Conservation (phyloP, 106 monocot species). For the Cymbidium sinense region DNA sequence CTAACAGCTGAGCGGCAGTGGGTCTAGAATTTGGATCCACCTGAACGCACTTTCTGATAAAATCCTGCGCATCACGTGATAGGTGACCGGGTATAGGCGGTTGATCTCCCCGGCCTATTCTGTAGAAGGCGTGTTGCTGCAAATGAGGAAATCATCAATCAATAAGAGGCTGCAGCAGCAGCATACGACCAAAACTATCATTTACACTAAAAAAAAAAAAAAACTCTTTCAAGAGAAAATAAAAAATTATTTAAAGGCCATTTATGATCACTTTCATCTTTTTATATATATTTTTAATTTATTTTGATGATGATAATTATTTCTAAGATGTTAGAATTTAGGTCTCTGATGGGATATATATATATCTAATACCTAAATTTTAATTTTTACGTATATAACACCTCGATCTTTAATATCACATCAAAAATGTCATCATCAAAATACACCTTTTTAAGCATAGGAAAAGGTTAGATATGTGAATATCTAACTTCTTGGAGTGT, state of each 20-base stretch:
- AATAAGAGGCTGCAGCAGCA: neutral
- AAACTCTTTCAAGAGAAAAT: no score
- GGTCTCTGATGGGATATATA: no score
- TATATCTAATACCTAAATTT: neutral
- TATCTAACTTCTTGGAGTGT: no score
- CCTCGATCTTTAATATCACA: no score
- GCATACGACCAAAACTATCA: neutral
- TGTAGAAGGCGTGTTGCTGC: slow-evolving; percentile 55
- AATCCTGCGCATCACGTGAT: slow-evolving; percentile 69
- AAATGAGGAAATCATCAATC: neutral
- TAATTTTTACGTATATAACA: no score
- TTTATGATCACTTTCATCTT: no score
- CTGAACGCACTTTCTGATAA: slow-evolving; percentile 63
- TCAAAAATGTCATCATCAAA: neutral
- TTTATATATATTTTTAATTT: no score
- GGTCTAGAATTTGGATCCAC: slow-evolving; percentile 62
- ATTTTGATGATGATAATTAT: no score
- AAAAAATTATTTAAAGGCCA: no score
- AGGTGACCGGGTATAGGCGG: slow-evolving; percentile 54
- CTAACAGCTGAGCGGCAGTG: slow-evolving; percentile 47
- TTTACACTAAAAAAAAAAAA: neutral
- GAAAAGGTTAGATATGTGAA: no score
- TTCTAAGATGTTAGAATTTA: no score
- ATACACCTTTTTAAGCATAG: no score
- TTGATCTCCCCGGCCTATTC: slow-evolving; percentile 54